Evolutionary conservation across 306 rosid species (phyloP).

Genomic region (Lathyrus oleraceus): DNA sequence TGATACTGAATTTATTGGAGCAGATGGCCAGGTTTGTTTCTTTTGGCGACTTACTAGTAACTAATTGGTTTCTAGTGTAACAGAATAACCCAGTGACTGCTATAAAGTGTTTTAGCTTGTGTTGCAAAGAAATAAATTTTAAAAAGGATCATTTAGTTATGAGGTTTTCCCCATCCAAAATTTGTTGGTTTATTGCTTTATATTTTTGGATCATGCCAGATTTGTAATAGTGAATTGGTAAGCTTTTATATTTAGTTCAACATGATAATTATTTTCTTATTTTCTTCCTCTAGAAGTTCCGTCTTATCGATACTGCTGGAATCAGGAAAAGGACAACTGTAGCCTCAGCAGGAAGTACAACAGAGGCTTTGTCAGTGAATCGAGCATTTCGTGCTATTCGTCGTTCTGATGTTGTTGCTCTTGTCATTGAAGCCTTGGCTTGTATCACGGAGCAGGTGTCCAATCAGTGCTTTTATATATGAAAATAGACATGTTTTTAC

Average conservation of each 20-base stretch:
- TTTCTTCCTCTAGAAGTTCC: constrained; percentile 69
- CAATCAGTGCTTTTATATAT: not conserved
- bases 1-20: constrained; percentile 86
- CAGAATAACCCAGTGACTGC: constrained; percentile 20
- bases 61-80: constrained; percentile 10
- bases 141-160: constrained; percentile 18
- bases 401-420: constrained; percentile 91
- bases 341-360: constrained; percentile 77
- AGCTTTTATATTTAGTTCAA: constrained; percentile 5
- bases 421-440: constrained; percentile 95
- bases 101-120: constrained; percentile 5
- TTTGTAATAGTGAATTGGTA: constrained; percentile 5
- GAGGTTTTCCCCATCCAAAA: constrained; percentile 23
- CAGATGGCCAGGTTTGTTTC: constrained; percentile 87
- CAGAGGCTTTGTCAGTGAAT: constrained; percentile 91
- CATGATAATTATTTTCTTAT: constrained; percentile 4
- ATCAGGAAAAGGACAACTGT: constrained; percentile 82
- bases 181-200: constrained; percentile 31
- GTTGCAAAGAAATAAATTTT: constrained; percentile 7
- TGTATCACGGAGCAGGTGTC: constrained; percentile 91
- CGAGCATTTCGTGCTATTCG: constrained; percentile 95
- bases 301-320: constrained; percentile 95
- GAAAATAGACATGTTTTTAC: not conserved
- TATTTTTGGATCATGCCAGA: constrained; percentile 7
- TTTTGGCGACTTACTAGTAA: constrained; percentile 32